phyloP scores from a whole-genome alignment of 768 basidiomycete genomes.

The Rhizopogon vesiculosus region DNA sequence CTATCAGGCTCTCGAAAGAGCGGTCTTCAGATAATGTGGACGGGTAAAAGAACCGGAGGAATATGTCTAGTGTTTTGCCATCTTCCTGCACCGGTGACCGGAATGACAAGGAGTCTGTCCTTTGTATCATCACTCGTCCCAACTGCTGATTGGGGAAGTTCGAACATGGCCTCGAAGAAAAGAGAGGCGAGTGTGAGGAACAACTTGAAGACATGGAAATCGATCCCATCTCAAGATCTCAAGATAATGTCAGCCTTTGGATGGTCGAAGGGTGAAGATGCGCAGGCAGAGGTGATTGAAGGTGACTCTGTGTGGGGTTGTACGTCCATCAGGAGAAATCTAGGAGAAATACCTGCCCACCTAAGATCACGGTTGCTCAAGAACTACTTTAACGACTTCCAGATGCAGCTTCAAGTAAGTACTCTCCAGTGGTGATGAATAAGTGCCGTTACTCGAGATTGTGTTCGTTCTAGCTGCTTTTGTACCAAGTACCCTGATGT shows the following conservation, averaged over 20 bases:
- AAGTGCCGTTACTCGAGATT: too few relatives aligned
- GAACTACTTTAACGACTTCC: too few relatives aligned
- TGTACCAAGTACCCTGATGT: too few relatives aligned
- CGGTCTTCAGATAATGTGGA: neutral
- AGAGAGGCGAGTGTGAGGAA: conserved; percentile 23
- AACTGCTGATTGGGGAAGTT: neutral
- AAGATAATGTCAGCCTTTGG: conserved; percentile 10
- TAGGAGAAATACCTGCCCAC: too few relatives aligned
- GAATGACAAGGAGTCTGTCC: neutral
- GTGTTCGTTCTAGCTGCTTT: too few relatives aligned
- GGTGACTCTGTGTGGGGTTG: neutral
- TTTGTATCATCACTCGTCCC: neutral
- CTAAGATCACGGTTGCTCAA: too few relatives aligned
- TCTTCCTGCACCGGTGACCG: conserved; percentile 9
- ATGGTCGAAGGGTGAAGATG: conserved; percentile 4
- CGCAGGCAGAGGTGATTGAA: neutral
- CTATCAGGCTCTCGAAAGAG: neutral
- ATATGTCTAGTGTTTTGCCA: conserved; percentile 6
- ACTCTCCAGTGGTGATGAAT: too few relatives aligned
- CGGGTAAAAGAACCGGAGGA: conserved; percentile 14
- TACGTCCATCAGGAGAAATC: too few relatives aligned
- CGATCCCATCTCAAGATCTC: conserved; percentile 9
- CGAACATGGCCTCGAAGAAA: neutral
- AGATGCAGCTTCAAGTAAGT: too few relatives aligned
- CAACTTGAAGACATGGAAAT: conserved; percentile 18